Evolutionary conservation across 495 filamentous ascomycete species (phyloP).

Genomic region (Trichoderma virens): DNA sequence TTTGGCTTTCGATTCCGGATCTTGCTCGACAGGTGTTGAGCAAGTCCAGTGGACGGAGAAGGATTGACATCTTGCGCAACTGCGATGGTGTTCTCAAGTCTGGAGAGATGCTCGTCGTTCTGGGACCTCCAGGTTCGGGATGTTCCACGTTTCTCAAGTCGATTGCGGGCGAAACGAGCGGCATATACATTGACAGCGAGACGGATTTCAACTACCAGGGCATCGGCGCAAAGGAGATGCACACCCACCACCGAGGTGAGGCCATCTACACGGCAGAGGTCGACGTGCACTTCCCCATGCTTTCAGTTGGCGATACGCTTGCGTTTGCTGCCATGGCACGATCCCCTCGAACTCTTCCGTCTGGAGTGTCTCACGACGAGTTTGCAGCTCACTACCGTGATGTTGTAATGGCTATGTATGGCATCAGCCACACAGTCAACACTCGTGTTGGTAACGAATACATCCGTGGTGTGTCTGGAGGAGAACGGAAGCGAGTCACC

Average conservation of each 20-base stretch:
- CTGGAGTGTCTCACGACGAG: constrained; percentile 27
- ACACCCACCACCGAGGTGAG: constrained; percentile 48
- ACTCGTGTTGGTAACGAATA: constrained; percentile 78
- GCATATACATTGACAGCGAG: constrained; percentile 29
- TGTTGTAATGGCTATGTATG: constrained; percentile 52
- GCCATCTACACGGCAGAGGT: constrained; percentile 54
- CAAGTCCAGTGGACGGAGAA: constrained; percentile 29
- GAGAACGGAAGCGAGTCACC: constrained; percentile 47
- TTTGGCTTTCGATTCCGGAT: constrained; percentile 36
- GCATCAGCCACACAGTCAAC: constrained; percentile 68
- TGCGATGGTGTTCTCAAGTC: constrained; percentile 61
- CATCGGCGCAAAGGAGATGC: constrained; percentile 31
- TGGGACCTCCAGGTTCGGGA: constrained; percentile 64
- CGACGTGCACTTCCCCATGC: constrained; percentile 53
- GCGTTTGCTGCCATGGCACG: constrained; percentile 48
- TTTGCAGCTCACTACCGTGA: constrained; percentile 44
- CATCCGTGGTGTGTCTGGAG: constrained; percentile 61
- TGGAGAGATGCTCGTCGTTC: constrained; percentile 72
- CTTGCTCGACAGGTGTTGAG: constrained; percentile 20
- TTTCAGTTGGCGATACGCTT: constrained; percentile 54
- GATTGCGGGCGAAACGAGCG: constrained; percentile 55
- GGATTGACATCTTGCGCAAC: constrained; percentile 58
- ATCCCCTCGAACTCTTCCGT: constrained; percentile 36
- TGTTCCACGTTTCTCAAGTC: constrained; percentile 67
- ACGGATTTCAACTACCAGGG: constrained; percentile 39